Conservation (phyloP, 2,329 filamentous ascomycete genomes). For the Ophiostoma sp. region DNA sequence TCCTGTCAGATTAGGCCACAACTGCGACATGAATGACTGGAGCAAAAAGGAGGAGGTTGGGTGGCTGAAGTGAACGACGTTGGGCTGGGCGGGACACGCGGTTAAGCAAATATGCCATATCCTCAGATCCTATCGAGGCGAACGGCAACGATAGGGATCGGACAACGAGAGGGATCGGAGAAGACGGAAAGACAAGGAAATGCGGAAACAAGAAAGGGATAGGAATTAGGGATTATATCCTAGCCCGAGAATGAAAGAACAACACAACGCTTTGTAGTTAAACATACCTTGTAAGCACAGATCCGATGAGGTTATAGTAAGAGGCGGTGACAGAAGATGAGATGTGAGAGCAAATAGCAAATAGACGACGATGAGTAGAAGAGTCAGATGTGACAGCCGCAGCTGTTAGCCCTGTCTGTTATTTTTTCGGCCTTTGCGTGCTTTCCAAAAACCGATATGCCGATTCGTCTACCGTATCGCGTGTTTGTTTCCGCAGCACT, state of each 20-base stretch:
- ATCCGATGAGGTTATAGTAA: neutral
- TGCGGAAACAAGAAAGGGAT: neutral
- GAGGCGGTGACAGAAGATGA: neutral
- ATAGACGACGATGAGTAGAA: neutral
- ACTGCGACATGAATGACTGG: neutral
- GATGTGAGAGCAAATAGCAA: neutral
- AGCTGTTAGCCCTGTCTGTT: neutral
- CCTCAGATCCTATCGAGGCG: neutral
- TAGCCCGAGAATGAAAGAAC: neutral
- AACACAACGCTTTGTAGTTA: neutral
- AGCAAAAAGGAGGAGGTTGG: constrained; percentile 13
- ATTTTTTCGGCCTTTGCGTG: neutral
- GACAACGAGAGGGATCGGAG: neutral
- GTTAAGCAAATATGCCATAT: neutral
- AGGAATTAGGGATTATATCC: neutral
- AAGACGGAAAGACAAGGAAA: neutral
- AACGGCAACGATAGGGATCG: too few species aligned
- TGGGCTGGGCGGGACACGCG: neutral
- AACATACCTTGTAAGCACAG: neutral
- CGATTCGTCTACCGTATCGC: constrained; percentile 2
- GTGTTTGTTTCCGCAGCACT: neutral
- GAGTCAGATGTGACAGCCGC: neutral
- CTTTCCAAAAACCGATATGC: neutral
- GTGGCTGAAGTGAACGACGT: neutral
- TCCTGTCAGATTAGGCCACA: constrained; percentile 4